Evolutionary conservation across 2,329 filamentous ascomycete species (phyloP), one percentile per base, ranked within the genome.

Genomic region (Penicillium sp.): DNA sequence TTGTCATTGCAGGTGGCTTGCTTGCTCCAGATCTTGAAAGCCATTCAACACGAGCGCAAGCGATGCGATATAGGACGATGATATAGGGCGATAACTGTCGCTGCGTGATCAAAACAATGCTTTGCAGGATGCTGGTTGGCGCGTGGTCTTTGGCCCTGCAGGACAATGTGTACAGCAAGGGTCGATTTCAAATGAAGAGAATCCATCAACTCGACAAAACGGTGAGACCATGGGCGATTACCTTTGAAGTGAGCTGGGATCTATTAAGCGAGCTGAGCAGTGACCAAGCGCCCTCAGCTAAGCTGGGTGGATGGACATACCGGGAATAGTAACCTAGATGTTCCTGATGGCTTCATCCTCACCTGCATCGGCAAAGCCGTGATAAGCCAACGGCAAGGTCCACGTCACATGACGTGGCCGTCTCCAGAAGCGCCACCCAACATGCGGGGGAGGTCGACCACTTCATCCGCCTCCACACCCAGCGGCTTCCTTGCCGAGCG

Each of bases 41-140:
- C 14, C 7, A 18, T 2, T 10, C 9, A 31, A 10, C 9, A 49
- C n/a, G 16, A 18, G 24, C 14, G 0, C 18, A 50, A 14, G n/a
- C 2, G 47, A 31, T 53, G 43, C 53, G 49, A 63, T 57, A 54
- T 31, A 51, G 7, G 19, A 33, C 56, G 53, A 60, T 56, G 49
- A 63, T 57, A 54, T 36, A 51, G 7, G 19, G 37, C 54, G 53
- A 60, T 58, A 44, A 47, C 40, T 54, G 19, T 16, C 13, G 11
- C 16, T 27, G 6, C 13, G 22, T 46, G 39, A 19, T 40, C n/a
- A 40, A 40, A 9, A 0, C 22, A 22, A 7, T 19, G n/a, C 13
- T 9, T 10, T 18, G 39, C n/a, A 40, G 39, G n/a, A 19, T 19
- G 19, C 19, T 44, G 41, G 41, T 44, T 44, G 22, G 41, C 9